Conservation (phyloP, 176 grass and related monocot genomes). For the Triticum urartu region DNA sequence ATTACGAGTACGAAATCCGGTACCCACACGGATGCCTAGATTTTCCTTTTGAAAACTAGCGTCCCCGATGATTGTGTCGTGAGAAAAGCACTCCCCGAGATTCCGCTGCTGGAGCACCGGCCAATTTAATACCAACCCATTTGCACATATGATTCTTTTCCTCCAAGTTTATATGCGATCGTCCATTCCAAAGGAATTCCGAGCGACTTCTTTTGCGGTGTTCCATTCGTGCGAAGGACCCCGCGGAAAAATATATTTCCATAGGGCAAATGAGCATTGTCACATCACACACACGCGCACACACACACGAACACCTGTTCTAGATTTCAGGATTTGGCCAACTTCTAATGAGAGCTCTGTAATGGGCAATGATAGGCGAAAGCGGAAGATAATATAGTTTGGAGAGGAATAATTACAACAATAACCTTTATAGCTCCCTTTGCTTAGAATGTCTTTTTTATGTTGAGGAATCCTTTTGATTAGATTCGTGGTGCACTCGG, state of each 20-base stretch:
- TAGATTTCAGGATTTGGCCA: neutral
- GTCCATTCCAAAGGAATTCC: neutral
- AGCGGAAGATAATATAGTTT: neutral
- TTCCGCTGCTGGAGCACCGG: neutral
- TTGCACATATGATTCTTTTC: neutral
- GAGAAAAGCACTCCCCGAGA: neutral
- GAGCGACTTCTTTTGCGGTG: neutral
- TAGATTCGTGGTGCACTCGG: neutral
- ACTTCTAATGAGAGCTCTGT: neutral
- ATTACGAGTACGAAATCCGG: neutral
- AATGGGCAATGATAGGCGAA: neutral
- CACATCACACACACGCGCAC: too few species aligned
- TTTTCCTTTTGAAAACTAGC: constrained; percentile 3
- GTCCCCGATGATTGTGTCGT: constrained; percentile 7
- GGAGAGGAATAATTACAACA: neutral
- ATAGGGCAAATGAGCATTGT: neutral
- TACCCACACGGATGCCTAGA: neutral
- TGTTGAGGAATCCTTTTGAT: neutral
- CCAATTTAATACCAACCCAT: neutral
- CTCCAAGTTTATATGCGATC: neutral
- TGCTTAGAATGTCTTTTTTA: neutral
- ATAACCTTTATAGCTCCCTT: neutral
- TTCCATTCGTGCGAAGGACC: neutral
- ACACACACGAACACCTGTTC: neutral
- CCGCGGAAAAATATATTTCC: too few species aligned